These are phyloP conservation scores for Pichiaceae sp. DNA, from an alignment of 1,139 yeast genomes.

Conservation along the genomic window DNA sequence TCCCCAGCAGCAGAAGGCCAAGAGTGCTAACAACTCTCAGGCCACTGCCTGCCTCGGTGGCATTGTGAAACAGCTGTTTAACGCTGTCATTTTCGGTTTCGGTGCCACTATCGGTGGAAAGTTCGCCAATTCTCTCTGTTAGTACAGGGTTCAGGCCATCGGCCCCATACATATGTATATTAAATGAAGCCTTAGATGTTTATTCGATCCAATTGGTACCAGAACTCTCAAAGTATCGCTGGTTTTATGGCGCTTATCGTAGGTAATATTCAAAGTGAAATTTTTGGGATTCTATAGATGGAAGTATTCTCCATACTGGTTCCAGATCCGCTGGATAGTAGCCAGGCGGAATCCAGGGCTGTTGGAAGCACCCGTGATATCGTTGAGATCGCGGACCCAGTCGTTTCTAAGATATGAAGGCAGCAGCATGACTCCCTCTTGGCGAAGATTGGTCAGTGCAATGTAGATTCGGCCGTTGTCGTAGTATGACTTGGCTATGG, in stretches of 20 bases:
- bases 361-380: constrained; percentile 27
- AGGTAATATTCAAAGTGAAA: no score
- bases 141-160: not conserved
- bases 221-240: no score
- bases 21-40: constrained; percentile 23
- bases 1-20: constrained; percentile 7
- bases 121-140: constrained; percentile 64
- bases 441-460: constrained; percentile 48
- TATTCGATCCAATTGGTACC: no score
- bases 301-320: constrained; percentile 40
- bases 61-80: constrained; percentile 73
- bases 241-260: no score
- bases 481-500: constrained; percentile 14
- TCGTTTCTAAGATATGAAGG: constrained; percentile 39
- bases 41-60: constrained; percentile 32
- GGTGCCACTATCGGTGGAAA: constrained; percentile 90
- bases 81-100: constrained; percentile 87
- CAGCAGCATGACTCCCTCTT: constrained; percentile 37
- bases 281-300: no score
- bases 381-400: constrained; percentile 52
- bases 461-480: constrained; percentile 48
- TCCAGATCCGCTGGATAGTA: constrained; percentile 47
- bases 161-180: not conserved
- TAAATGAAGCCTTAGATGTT: no score
- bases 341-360: constrained; percentile 27